Conservation (phyloP, 768 basidiomycete species). For the Suillus subalutaceus region DNA sequence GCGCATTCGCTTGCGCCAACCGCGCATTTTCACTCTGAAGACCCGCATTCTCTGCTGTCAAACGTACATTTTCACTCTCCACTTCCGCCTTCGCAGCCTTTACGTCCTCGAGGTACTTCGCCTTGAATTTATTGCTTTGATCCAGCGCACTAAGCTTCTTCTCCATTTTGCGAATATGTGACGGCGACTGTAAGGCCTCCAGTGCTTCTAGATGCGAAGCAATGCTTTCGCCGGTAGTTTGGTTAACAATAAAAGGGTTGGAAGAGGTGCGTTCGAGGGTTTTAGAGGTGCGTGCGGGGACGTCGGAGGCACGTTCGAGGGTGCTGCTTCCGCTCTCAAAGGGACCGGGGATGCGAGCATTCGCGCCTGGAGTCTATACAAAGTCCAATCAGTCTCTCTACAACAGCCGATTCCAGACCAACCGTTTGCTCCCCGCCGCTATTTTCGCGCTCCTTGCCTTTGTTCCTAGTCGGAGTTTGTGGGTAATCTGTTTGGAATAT, state of each 20-base stretch:
- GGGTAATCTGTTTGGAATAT: slow-evolving; percentile 5
- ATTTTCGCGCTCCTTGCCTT: slow-evolving; percentile 28
- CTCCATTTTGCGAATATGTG: slow-evolving; percentile 43
- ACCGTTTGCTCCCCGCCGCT: slow-evolving; percentile 15
- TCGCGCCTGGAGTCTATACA: not conserved
- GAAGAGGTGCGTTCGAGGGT: slow-evolving; percentile 16
- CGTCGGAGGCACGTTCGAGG: slow-evolving; percentile 13
- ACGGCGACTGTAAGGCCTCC: slow-evolving; percentile 19
- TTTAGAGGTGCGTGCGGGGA: slow-evolving; percentile 14
- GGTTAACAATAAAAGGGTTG: not conserved
- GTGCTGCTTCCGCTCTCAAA: not conserved
- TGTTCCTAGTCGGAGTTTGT: slow-evolving; percentile 25
- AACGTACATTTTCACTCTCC: not conserved
- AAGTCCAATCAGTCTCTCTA: slow-evolving; percentile 6
- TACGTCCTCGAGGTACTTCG: slow-evolving; percentile 19
- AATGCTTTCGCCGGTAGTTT: not conserved
- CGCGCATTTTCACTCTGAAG: slow-evolving; percentile 19
- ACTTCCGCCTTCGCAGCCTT: slow-evolving; percentile 2
- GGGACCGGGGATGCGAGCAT: not conserved
- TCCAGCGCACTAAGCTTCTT: slow-evolving; percentile 39
- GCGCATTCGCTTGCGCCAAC: slow-evolving; percentile 19
- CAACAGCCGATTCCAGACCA: slow-evolving; percentile 10
- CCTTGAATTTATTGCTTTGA: slow-evolving; percentile 38
- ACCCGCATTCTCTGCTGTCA: slow-evolving; percentile 7
- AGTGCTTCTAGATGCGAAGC: slow-evolving; percentile 17